These are phyloP conservation scores for Russula griseocarnosa DNA, from an alignment of 768 basidiomycete species.

Conservation along the genomic window DNA sequence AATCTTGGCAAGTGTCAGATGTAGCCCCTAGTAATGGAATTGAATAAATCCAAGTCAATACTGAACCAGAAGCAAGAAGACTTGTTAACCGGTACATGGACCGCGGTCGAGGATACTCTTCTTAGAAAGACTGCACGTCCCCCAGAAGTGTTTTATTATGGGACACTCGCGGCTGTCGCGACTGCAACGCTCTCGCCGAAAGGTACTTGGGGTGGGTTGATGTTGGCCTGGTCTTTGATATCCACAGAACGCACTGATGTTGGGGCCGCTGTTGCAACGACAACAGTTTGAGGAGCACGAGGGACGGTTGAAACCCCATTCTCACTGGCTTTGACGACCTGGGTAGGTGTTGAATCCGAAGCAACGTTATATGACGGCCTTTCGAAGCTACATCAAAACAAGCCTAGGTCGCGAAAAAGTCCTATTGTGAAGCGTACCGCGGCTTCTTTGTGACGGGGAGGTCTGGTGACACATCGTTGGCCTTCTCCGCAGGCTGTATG, in stretches of 20 bases:
- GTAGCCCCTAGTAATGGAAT: conserved; percentile 28
- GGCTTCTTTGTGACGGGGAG: conserved; percentile 27
- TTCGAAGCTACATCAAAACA: conserved; percentile 21
- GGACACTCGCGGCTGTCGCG: conserved; percentile 41
- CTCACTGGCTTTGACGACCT: conserved; percentile 19
- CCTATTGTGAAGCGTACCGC: conserved; percentile 24
- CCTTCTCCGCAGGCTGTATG: conserved; percentile 20
- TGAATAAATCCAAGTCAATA: conserved; percentile 29
- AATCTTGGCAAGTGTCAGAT: conserved; percentile 26
- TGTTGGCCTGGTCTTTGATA: conserved; percentile 43
- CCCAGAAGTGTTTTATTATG: conserved; percentile 29
- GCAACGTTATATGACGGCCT: conserved; percentile 25
- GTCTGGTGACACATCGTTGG: conserved; percentile 26
- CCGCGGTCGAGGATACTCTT: conserved; percentile 14
- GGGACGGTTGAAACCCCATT: conserved; percentile 23
- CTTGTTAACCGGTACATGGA: conserved; percentile 20
- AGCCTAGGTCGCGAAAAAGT: conserved; percentile 15
- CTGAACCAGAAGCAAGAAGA: conserved; percentile 25
- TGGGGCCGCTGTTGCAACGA: conserved; percentile 34
- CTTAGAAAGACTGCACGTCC: conserved; percentile 5
- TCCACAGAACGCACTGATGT: conserved; percentile 36
- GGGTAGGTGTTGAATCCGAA: conserved; percentile 16
- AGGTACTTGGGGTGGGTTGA: conserved; percentile 53
- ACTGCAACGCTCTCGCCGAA: conserved; percentile 60
- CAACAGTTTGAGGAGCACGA: conserved; percentile 40